Evolutionary conservation across 305 asterid genomes (phyloP), one percentile per base, ranked within the genome.

Genomic region (Solanum aculeatissimum): DNA sequence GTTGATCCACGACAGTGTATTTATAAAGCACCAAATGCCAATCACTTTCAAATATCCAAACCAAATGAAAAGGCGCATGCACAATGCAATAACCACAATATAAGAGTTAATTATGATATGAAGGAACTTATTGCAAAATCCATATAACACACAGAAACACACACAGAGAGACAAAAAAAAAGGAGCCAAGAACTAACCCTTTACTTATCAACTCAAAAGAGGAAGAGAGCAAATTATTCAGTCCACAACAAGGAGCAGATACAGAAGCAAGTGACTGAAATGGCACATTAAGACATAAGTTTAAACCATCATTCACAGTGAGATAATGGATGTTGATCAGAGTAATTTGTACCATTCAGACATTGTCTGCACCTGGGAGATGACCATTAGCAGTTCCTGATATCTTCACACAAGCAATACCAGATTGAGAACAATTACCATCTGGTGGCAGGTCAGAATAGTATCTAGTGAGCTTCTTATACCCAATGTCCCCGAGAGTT

Each of bases 401-500:
- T 27, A 84, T 82, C 60, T 83, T 86, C 1, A 16, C 15, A 19
- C 89, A 89, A 83, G 90, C 84, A 84, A 79, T 86, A 85, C 93
- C 93, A 13, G 95, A 62, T 65, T 87, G 95, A 79, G 87, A 82
- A 87, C 83, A 89, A 83, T 83, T 90, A 82, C 95, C 91, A 88
- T 95, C 99, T 83, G 95, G 92, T 72, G 86, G 78, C 79, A 92
- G 86, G 83, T 93, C 99, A 84, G 99, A 93, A 84, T 92, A 95
- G 91, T 95, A 97, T 89, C 95, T 91, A 29, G 96, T 88, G 27
- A 97, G 93, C 86, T 90, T 95, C 92, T 92, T 95, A 83, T 92
- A 93, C 82, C 99, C 99, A 83, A 92, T 92, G 81, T 97, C 99
- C 65, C 98, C 98, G 83, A 97, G 90, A 63, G 95, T 93, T 84